A percentile compares a stretch with the other conserved stretches of the same genome.
Conservation (phyloP, 371 early-diverging fungal species). For the Mortierella sp. region DNA sequence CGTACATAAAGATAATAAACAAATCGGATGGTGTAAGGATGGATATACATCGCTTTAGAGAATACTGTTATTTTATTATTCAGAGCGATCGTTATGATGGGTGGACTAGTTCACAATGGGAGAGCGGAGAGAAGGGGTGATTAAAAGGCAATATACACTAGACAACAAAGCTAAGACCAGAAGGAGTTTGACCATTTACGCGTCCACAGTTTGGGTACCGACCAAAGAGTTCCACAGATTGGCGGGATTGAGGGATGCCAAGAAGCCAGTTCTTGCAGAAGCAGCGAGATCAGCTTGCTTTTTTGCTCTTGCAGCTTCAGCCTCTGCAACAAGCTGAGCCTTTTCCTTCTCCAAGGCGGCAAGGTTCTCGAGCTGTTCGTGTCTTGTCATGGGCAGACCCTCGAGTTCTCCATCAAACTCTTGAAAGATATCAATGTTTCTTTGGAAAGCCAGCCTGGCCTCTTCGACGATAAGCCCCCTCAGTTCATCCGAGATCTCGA, state of each 20-base stretch:
- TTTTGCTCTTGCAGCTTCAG: background rate
- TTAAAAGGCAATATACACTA: too few relatives aligned
- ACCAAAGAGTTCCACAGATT: background rate
- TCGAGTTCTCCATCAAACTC: slow-evolving; percentile 49
- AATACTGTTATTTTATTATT: background rate
- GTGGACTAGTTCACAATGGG: too few relatives aligned
- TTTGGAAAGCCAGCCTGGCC: slow-evolving; percentile 24
- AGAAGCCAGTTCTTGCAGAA: background rate
- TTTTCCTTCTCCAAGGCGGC: slow-evolving; percentile 14
- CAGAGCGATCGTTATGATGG: too few relatives aligned
- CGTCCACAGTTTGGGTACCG: background rate
- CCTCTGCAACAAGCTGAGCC: slow-evolving; percentile 11
- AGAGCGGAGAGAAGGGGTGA: too few relatives aligned
- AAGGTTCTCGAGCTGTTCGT: slow-evolving; percentile 19
- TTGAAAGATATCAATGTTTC: slow-evolving; percentile 43
- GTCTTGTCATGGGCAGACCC: slow-evolving; percentile 15
- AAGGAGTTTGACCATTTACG: background rate
- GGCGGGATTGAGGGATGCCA: too few relatives aligned
- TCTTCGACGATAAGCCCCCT: slow-evolving; percentile 29
- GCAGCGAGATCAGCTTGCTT: background rate
- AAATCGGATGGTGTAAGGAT: too few relatives aligned
- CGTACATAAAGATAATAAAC: background rate
- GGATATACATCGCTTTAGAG: too few relatives aligned
- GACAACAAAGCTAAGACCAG: too few relatives aligned
- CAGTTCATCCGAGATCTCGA: slow-evolving; percentile 35